Percentiles rank a stretch among this genome's conserved stretches.
Conservation (phyloP, 2,329 filamentous ascomycete genomes). For the Phyllachora maydis region DNA sequence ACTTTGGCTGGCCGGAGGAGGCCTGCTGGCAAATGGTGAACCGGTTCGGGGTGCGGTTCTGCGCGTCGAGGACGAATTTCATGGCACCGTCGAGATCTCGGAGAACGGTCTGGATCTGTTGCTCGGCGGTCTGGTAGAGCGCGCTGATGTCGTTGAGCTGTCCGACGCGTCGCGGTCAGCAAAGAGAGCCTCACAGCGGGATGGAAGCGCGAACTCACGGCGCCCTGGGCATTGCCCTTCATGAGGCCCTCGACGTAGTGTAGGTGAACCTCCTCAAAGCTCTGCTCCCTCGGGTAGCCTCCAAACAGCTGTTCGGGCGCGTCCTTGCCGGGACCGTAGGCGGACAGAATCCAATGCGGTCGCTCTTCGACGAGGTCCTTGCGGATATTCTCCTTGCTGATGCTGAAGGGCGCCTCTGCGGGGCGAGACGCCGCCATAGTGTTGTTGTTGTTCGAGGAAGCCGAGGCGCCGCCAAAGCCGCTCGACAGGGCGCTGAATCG, state of each 20-base stretch:
- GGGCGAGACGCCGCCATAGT: too few relatives aligned
- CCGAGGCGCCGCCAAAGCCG: neutral
- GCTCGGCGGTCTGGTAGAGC: conserved; percentile 41
- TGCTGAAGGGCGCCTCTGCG: conserved; percentile 19
- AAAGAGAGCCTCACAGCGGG: neutral
- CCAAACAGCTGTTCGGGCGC: conserved; percentile 71
- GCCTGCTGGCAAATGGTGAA: conserved; percentile 36
- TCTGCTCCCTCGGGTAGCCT: conserved; percentile 59
- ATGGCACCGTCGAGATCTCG: conserved; percentile 52
- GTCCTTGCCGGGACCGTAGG: conserved; percentile 61
- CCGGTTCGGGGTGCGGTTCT: conserved; percentile 57
- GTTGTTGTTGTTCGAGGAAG: neutral
- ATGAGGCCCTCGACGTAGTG: conserved; percentile 44
- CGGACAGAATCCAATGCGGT: conserved; percentile 71
- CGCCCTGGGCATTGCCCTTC: conserved; percentile 34
- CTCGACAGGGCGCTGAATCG: too few relatives aligned
- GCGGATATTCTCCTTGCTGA: conserved; percentile 38
- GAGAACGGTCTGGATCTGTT: conserved; percentile 53
- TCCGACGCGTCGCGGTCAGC: conserved; percentile 5
- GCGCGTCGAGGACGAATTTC: conserved; percentile 43
- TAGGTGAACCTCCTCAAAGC: conserved; percentile 68
- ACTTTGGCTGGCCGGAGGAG: conserved; percentile 13
- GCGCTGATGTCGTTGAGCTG: conserved; percentile 39
- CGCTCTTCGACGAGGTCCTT: conserved; percentile 48
- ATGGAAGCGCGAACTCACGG: conserved; percentile 19